Conservation (phyloP, 2,329 filamentous ascomycete genomes). For the Ceratocystis eucalypticola region DNA sequence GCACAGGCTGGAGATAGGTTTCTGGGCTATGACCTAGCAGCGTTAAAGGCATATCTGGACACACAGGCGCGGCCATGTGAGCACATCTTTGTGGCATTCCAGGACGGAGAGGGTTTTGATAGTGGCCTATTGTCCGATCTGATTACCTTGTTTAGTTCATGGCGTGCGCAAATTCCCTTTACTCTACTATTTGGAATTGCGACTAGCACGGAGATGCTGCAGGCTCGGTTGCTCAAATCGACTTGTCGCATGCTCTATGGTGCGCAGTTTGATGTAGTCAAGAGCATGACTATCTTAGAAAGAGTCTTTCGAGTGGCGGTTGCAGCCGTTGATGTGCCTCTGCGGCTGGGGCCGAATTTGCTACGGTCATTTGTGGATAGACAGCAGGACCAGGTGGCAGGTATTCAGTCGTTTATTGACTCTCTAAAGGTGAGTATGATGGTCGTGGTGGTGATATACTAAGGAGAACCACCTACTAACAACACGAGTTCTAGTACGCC, state of each 20-base stretch:
- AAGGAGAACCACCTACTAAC: neutral
- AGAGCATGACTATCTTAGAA: slow-evolving; percentile 57
- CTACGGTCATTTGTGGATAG: slow-evolving; percentile 52
- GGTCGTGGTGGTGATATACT: neutral
- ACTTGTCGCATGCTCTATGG: slow-evolving; percentile 55
- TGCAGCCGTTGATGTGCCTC: slow-evolving; percentile 38
- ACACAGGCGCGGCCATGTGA: slow-evolving; percentile 31
- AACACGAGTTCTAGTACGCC: slow-evolving; percentile 44
- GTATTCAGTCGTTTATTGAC: slow-evolving; percentile 57
- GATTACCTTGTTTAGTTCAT: slow-evolving; percentile 50
- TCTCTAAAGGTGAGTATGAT: slow-evolving; percentile 45
- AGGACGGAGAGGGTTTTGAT: slow-evolving; percentile 75
- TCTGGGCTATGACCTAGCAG: slow-evolving; percentile 66
- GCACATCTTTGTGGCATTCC: slow-evolving; percentile 58
- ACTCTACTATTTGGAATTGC: slow-evolving; percentile 66
- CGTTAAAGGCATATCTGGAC: slow-evolving; percentile 48
- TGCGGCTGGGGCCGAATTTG: slow-evolving; percentile 52
- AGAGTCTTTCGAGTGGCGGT: slow-evolving; percentile 55
- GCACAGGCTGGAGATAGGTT: slow-evolving; percentile 32
- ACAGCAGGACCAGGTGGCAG: slow-evolving; percentile 64
- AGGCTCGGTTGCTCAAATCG: slow-evolving; percentile 56
- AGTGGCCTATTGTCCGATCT: slow-evolving; percentile 56
- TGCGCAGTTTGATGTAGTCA: slow-evolving; percentile 63
- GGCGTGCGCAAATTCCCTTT: slow-evolving; percentile 65
- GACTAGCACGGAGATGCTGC: slow-evolving; percentile 67